Evolutionary conservation across 768 basidiomycete species (phyloP).

Genomic region (Boletellus emodensis): DNA sequence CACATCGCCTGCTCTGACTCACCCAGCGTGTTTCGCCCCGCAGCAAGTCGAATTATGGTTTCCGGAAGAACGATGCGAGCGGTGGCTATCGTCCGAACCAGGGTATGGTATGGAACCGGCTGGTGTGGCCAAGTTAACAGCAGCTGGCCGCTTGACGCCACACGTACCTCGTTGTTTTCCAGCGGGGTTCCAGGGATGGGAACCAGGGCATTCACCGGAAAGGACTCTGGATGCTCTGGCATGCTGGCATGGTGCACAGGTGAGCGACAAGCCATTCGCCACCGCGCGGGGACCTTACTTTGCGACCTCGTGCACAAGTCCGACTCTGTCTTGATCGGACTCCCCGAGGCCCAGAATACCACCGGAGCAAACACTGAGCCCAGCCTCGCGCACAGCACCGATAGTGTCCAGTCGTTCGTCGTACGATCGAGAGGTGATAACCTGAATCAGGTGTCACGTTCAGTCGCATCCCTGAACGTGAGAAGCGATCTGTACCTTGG

Average conservation of each 20-base stretch:
- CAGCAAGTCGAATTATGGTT: constrained; percentile 94
- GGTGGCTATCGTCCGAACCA: constrained; percentile 92
- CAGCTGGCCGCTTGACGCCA: not conserved
- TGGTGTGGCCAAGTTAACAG: constrained; percentile 30
- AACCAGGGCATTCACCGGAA: constrained; percentile 96
- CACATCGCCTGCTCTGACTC: constrained; percentile 97
- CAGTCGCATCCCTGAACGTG: not conserved
- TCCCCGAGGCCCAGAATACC: constrained; percentile 96
- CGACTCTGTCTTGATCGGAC: constrained; percentile 82
- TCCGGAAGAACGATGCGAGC: constrained; percentile 87
- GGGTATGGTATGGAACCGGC: constrained; percentile 77
- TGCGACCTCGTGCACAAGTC: constrained; percentile 90
- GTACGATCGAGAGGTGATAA: constrained; percentile 92
- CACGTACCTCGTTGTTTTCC: constrained; percentile 77
- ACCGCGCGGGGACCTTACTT: constrained; percentile 50
- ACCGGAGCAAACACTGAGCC: constrained; percentile 95
- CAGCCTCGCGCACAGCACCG: constrained; percentile 84
- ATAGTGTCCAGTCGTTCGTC: constrained; percentile 93
- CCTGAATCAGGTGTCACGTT: constrained; percentile 42
- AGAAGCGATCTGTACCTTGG: constrained; percentile 51
- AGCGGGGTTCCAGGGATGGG: constrained; percentile 94
- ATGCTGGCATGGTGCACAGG: constrained; percentile 47
- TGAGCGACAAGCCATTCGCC: constrained; percentile 3
- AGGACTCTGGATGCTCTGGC: constrained; percentile 96
- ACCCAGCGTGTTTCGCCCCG: constrained; percentile 82